Conservation (phyloP, 75 land plant genomes). For the Sequoia sempervirens region DNA sequence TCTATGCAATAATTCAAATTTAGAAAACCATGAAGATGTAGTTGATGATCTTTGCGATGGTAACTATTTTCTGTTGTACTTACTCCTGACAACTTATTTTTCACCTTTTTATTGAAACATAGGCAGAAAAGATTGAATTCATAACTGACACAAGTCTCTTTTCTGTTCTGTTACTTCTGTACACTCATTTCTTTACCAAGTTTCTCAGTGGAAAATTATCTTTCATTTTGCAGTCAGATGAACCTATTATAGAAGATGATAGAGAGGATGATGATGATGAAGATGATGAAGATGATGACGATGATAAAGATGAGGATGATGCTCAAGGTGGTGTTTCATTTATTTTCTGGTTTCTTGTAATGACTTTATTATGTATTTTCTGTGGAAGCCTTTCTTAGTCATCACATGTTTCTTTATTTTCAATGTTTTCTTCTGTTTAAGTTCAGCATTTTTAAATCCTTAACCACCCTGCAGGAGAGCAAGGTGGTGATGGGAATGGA, state of each 20-base stretch:
- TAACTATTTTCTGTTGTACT: background rate
- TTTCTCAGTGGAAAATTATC: background rate
- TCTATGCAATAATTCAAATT: background rate
- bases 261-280: slow-evolving; percentile 71
- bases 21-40: background rate
- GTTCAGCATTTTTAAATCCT: background rate
- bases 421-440: background rate
- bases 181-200: background rate
- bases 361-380: background rate
- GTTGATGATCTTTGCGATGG: background rate
- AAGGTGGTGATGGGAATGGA: slow-evolving; percentile 31
- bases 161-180: background rate
- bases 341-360: slow-evolving; percentile 3
- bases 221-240: slow-evolving; percentile 34
- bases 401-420: background rate
- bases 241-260: slow-evolving; percentile 56
- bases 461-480: slow-evolving; percentile 8
- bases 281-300: slow-evolving; percentile 61
- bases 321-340: slow-evolving; percentile 19
- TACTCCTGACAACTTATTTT: background rate
- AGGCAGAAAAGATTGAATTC: background rate
- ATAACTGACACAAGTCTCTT: background rate
- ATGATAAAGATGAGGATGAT: slow-evolving; percentile 37
- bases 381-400: background rate
- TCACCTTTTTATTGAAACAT: background rate